Conservation (phyloP, 1,139 yeast species). For the Magnusiomyces sp. region DNA sequence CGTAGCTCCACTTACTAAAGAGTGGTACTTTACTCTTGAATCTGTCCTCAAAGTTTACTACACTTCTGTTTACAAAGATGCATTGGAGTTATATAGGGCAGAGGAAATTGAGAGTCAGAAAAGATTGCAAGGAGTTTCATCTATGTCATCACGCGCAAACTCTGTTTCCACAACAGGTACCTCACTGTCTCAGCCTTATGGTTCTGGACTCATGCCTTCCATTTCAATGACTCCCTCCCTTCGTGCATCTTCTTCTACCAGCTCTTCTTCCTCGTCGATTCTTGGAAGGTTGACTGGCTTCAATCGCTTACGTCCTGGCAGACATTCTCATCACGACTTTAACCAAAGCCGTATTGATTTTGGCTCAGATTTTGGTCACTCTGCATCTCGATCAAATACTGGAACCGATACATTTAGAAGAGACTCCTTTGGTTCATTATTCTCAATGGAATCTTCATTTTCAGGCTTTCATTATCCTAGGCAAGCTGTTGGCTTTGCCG, state of each 20-base stretch:
- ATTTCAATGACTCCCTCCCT: constrained; percentile 13
- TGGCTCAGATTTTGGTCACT: constrained; percentile 13
- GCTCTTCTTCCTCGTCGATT: constrained; percentile 16
- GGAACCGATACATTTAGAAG: constrained; percentile 19
- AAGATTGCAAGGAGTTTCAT: constrained; percentile 7
- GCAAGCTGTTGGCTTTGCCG: constrained; percentile 32
- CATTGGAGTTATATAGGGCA: constrained; percentile 23
- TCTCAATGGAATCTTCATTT: constrained; percentile 24
- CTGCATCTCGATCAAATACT: not conserved
- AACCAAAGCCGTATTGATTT: constrained; percentile 22
- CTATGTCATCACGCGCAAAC: constrained; percentile 6
- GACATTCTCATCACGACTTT: constrained; percentile 13
- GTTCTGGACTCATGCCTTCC: constrained; percentile 9
- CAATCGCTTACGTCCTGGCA: constrained; percentile 17
- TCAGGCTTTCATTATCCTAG: constrained; percentile 21
- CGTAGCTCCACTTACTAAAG: constrained; percentile 19
- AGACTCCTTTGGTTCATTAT: constrained; percentile 26
- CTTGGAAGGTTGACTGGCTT: constrained; percentile 21
- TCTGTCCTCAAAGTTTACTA: constrained; percentile 23
- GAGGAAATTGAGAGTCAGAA: constrained; percentile 13
- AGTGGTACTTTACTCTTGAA: constrained; percentile 27
- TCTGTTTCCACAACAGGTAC: constrained; percentile 1
- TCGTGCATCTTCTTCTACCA: constrained; percentile 1
- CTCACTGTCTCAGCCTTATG: constrained; percentile 6
- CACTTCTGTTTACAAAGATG: constrained; percentile 24